Evolutionary conservation across 148 eudicot species (phyloP), one percentile per base, ranked within the genome.

Genomic region (Euryodendron excelsum): DNA sequence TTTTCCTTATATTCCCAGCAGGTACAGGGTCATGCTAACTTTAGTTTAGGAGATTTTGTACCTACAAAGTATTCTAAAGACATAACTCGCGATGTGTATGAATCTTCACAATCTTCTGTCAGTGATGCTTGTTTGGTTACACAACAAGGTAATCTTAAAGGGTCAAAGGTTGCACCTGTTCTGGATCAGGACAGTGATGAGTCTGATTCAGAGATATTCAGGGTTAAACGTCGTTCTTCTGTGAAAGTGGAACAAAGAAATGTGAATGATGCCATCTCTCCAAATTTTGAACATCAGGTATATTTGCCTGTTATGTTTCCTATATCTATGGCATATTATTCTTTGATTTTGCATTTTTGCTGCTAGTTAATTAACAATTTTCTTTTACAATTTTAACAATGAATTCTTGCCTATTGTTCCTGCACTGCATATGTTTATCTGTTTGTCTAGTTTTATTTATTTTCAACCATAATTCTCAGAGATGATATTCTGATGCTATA

Each of bases 161-260:
- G 21, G 33, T 47, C 71, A 68, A 89, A 83, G 83, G 76, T 58
- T 74, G 61, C 56, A 62, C 69, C 83, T 72, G 77, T 73, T 45
- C 72, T 79, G 56, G 81, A 81, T 82, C 85, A 88, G 61, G 88
- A 86, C 25, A 86, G 90, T 58, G 97, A 93, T 77, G 97, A 92
- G 78, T 93, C 97, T 75, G 98, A 96, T 88, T 88, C 95, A 18
- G 95, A 89, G 86, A 88, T 90, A 75, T 96, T 96, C 80, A 85
- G 98, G 80, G 97, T 96, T 47, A 92, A 92, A 82, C 88, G 99
- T 4, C 87, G 98, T 28, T 92, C 98, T 76, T 80, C 91, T 44
- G 44, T 81, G 36, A 91, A 89, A 81, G 61, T 63, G 59, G 93
- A 76, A 75, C 86, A 83, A 73, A 86, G 77, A 73, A 81, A 78